Percentiles rank a stretch among this genome's conserved stretches.
These are phyloP conservation scores for Penicillium steckii DNA, from an alignment of 495 filamentous ascomycete genomes.

Conservation along the genomic window DNA sequence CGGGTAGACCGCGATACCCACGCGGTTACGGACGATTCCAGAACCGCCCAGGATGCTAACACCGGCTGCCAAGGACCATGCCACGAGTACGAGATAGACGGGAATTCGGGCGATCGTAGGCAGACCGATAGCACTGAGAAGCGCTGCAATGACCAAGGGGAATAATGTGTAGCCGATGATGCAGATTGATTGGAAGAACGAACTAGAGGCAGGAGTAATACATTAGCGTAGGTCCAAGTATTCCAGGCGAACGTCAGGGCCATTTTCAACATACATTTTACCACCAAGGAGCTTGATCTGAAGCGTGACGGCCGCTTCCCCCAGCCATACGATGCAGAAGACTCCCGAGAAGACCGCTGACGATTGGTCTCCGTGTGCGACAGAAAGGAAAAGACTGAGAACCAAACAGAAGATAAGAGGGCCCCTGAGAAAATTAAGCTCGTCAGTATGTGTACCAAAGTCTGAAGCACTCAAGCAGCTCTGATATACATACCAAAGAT, in stretches of 20 bases:
- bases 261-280: constrained; percentile 74
- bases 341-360: constrained; percentile 90
- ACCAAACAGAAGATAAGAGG: constrained; percentile 90
- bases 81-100: constrained; percentile 81
- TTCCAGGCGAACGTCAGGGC: neutral
- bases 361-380: constrained; percentile 74
- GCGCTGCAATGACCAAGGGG: constrained; percentile 90
- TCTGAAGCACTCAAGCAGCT: neutral
- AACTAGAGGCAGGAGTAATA: constrained; percentile 50
- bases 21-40: constrained; percentile 89
- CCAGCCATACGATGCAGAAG: constrained; percentile 95
- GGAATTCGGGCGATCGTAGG: constrained; percentile 79
- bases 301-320: constrained; percentile 93
- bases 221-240: constrained; percentile 19
- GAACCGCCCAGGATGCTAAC: constrained; percentile 95
- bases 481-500: constrained; percentile 68
- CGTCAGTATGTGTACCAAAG: constrained; percentile 3
- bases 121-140: constrained; percentile 79
- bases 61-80: constrained; percentile 91
- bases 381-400: constrained; percentile 80
- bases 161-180: constrained; percentile 99
- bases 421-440: constrained; percentile 52
- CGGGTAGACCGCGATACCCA: constrained; percentile 93
- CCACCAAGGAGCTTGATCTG: constrained; percentile 97
- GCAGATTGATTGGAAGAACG: constrained; percentile 94